Conservation (phyloP, 495 filamentous ascomycete species). For the Lepraria neglecta region DNA sequence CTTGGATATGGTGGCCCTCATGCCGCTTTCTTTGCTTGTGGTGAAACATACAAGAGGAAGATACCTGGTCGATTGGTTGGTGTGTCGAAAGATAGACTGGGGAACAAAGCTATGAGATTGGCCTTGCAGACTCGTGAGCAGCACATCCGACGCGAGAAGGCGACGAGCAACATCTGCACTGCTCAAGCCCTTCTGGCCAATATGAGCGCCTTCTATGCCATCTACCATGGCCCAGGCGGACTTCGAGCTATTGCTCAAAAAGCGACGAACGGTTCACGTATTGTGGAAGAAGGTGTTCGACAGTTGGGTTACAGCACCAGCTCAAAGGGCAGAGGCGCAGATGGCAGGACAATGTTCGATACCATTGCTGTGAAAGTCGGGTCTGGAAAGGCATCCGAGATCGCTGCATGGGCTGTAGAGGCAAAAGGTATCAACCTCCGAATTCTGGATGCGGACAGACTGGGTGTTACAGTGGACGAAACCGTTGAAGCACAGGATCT, state of each 20-base stretch:
- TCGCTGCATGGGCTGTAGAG: constrained; percentile 46
- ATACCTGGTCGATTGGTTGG: constrained; percentile 92
- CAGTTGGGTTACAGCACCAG: constrained; percentile 60
- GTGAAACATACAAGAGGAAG: constrained; percentile 90
- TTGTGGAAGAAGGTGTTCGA: constrained; percentile 61
- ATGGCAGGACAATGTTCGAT: constrained; percentile 63
- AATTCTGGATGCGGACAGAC: constrained; percentile 49
- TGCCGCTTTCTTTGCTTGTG: constrained; percentile 92
- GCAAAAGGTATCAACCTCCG: constrained; percentile 58
- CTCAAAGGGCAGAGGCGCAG: constrained; percentile 47
- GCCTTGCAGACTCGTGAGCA: constrained; percentile 94
- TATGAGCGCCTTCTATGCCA: constrained; percentile 96
- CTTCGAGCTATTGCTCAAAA: constrained; percentile 79
- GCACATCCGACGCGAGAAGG: constrained; percentile 96
- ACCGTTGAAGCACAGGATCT: constrained; percentile 58
- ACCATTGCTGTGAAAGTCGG: constrained; percentile 65
- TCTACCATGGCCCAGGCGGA: constrained; percentile 88
- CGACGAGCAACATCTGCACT: constrained; percentile 97
- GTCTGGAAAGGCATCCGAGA: constrained; percentile 42
- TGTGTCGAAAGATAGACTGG: constrained; percentile 85
- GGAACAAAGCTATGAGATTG: constrained; percentile 76
- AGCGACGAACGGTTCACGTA: constrained; percentile 61
- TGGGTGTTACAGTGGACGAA: constrained; percentile 70
- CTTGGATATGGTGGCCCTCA: constrained; percentile 94
- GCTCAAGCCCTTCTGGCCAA: constrained; percentile 93